Evolutionary conservation across 2,329 filamentous ascomycete genomes (phyloP), one percentile per base, ranked within the genome.

Genomic region (Celoporthe dispersa): DNA sequence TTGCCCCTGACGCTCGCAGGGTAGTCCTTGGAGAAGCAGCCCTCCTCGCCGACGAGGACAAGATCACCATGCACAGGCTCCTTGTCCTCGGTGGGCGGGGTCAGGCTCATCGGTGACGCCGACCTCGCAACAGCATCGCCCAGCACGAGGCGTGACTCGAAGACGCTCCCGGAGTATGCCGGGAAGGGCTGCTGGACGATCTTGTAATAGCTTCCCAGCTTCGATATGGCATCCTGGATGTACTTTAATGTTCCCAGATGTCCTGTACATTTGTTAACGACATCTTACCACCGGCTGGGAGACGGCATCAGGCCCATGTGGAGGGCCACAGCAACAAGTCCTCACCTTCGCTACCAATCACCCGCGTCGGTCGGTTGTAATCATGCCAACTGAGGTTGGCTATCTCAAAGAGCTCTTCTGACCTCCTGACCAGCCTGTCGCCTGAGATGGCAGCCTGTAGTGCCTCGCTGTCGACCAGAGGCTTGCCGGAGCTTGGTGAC

Each of bases 331-430:
- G 31, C 11, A 37, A 39, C 8, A 41, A 63, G 35, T 48, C 70
- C 73, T 68, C 79, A 89, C 88, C 89, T 77, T 85, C 76, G 72
- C 89, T 91, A 39, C 91, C 90, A 73, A 93, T 92, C 31, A 92
- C 90, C 67, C 91, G 85, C 1, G 91, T 93, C 1, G 91, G 91
- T 74, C 90, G 90, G 71, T 87, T 86, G 76, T 89, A 91, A 72
- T 92, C 88, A 1, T 84, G 81, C 71, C 86, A 80, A 14, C 85
- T 84, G 66, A 85, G 81, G 77, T 90, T 82, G 0, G 91, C 90
- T 68, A 92, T 86, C 66, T 86, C 81, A 74, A 86, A 92, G 11
- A 93, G 85, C 55, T 87, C 78, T 74, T 90, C 82, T 5, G 91
- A 88, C 28, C 90, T 87, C 6, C 82, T 78, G 57, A 90, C 79